Evolutionary conservation across 2,329 filamentous ascomycete genomes (phyloP), one percentile per base, ranked within the genome.

Genomic region (Lachnum nothofagi): DNA sequence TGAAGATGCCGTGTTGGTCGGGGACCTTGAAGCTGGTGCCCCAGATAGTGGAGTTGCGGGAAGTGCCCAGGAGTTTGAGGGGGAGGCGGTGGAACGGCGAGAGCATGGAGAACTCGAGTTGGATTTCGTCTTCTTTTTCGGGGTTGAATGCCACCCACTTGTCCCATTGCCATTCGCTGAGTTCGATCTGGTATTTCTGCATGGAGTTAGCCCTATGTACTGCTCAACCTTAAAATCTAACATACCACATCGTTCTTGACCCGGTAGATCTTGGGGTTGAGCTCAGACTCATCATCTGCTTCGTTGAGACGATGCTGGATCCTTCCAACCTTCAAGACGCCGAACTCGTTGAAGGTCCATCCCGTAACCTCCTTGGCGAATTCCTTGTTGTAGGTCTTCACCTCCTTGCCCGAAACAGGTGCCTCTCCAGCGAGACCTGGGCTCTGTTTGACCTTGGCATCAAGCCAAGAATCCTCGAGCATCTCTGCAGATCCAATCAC

Each of bases 1-100:
- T 95, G 79, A 97, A 98, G 71, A 98, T 96, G 66, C 93, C 93
- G 73, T 98, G 93, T 71, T 98, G 93, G 68, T 98, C 93, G 4
- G 93, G 93, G 3, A 91, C 79, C 56, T 77, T 86, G 71, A 98
- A 96, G 20, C 80, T 77, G 39, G 80, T 77, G 55, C 78, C 77
- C 74, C 85, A 98, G 53, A 86, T 77, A 42, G 87, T 84, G 56
- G 83, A 82, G 61, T 88, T 83, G 46, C 76, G 69, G 1, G 82
- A 85, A 22, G 74, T 75, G 25, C 70, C 68, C 8, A 74, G 67
- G 12, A 80, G 78, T 7, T 72, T 62, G 25, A 98, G 82, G 51
- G 82, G 76, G 27, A 97, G 78, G 35, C 93, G 91, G 73, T 96
- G 86, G 81, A 96, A 97, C 48, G 93, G 91, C 1, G 91, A 96